Base-by-base conservation (phyloP, 495 filamentous ascomycete genomes). In the Cercophora samala region DNA sequence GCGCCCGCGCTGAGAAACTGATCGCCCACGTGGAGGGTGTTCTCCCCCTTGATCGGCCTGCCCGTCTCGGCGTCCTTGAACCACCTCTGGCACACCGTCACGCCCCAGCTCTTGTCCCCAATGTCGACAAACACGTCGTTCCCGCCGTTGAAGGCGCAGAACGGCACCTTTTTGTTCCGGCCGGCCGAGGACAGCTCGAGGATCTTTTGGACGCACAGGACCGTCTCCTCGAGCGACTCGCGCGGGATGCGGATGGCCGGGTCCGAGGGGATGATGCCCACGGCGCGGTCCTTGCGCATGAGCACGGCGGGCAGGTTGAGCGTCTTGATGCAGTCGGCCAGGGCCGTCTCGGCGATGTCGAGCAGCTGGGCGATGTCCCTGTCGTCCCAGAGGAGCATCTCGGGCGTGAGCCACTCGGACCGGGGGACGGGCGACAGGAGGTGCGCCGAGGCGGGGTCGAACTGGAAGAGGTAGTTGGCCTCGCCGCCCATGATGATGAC, bases 101-200 rank as follows among this genome's bases (percentile, higher is more conserved):
- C 96, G 66, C 96, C 96, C 88, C 92, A 94, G 53, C 89, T 90
- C 75, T 99, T 99, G 76, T 99, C 96, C 60, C 96, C 96, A 70
- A 99, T 97, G 78, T 99, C 96, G 51, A 99, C 94, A 74, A 99
- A 99, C 23, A 97, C 92, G 74, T 98, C 93, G 65, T 96, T 93
- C 8, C 94, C 93, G 23, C 93, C 95, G 76, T 99, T 98, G 81
- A 99, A 99, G 23, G 95, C 96, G 74, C 96, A 99, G 74, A 99
- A 99, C 1, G 96, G 95, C 21, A 99, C 79, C 4, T 86, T 77
- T 2, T 74, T 69, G 68, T 72, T 71, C 62, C 78, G 74, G 25
- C 77, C 76, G 51, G 74, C 76, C 37, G 84, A 79, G 46, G 90
- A 94, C 55, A 93, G 83, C 74, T 97, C 93, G 0, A 98, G 84